Base-by-base conservation (phyloP, 257 asterid species). In the Solanum bukasovii region DNA sequence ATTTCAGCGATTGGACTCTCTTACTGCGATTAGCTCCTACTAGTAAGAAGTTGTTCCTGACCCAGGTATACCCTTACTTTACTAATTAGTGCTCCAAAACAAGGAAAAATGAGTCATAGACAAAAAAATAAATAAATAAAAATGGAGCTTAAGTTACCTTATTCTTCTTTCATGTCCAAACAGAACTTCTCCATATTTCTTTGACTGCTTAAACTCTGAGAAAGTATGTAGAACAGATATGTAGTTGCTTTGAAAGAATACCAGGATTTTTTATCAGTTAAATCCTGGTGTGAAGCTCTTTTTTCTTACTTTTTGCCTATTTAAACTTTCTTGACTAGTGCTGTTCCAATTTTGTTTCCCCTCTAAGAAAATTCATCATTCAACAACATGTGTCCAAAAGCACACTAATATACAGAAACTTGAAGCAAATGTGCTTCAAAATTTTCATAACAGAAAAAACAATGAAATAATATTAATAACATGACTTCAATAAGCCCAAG, bases 401-500 rank as follows among this genome's bases (percentile, higher is more conserved):
- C 84, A 79, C 65, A 79, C 16, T 13, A 77, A 25, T 44, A 61
- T 31, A 46, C 20, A 25, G 65, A 46, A 42, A 42, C 14, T 42
- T 79, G 84, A 79, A 29, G 42, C 68, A 81, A 81, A 46, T 46
- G 85, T 18, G 81, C 44, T 68, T 85, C 63, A 85, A 40, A 68
- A 13, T 25, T 85, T 63, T 68, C 40, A 13, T 9, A 40, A 63
- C 37, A 52, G 81, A 63, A 40, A 4, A 67, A 52, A 61, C 87
- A 85, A 67, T 67, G 81, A 85, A 85, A 85, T 85, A 85, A 85
- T 27, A 14, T 67, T 56, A 81, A 81, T 81, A 81, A 10, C 85
- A 2, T 27, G 85, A 81, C 68, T 27, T 81, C 85, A 81, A 18
- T 46, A 27, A 75, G 85, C 29, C 85, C 68, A 16, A 18, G 11